Evolutionary conservation across 108 stramenopile species (phyloP), one percentile per base, ranked within the genome.

Genomic region (Stephanodiscus triporus): DNA sequence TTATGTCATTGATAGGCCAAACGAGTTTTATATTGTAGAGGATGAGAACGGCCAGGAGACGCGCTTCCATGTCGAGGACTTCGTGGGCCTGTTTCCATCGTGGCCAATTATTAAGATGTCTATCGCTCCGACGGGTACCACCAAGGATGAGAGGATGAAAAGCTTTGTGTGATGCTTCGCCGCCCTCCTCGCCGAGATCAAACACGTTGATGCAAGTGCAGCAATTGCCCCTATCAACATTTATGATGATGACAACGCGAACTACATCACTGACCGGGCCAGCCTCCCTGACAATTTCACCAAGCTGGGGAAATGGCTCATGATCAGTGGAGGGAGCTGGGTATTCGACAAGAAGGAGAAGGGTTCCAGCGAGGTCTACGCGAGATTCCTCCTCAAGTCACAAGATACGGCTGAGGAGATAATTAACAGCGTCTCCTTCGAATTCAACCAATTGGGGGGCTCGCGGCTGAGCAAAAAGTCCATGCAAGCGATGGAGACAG

Each of bases 201-300:
- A 24, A n/a, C 32, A 20, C n/a, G n/a, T n/a, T n/a, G n/a, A n/a
- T n/a, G n/a, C n/a, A n/a, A n/a, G n/a, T n/a, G n/a, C n/a, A n/a
- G 17, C 29, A 4, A 30, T 60, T 7, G 26, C 26, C 23, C 58
- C 58, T 24, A 26, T 60, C 32, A 36, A 22, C 32, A 60, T 60
- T 4, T n/a, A 23, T 10, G 58, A 60, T 10, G 26, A 20, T 4
- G 58, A 60, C 58, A n/a, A 30, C 2, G 34, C 3, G 8, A 20
- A 60, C 13, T 20, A 24, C 22, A 26, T 60, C 19, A 36, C 16
- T 4, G 11, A 60, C 5, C 20, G 16, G 9, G 4, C 58, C 16
- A 36, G 26, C 32, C 20, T 60, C 58, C 29, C 58, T 5, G 26
- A 60, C 58, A 60, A 60, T 10, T 60, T 60, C 58, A 60, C 58